A percentile compares a stretch with the other conserved stretches of the same genome.
Conservation (phyloP, 306 rosid species). For the Malus orientalis region DNA sequence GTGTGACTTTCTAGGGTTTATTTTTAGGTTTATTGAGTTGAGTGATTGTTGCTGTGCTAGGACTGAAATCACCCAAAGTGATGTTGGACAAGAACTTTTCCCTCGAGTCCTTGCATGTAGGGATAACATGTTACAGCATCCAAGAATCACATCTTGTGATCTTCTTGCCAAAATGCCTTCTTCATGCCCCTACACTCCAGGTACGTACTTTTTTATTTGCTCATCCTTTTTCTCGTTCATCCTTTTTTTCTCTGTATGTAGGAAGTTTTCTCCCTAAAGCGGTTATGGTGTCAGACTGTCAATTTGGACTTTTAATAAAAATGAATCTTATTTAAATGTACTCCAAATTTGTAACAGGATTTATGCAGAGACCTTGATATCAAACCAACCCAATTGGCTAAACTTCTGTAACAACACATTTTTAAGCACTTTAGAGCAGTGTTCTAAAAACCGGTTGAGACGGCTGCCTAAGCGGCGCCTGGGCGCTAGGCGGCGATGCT, state of each 20-base stretch:
- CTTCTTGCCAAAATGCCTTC: conserved; percentile 54
- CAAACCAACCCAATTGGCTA: conserved; percentile 66
- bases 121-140: conserved; percentile 51
- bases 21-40: conserved; percentile 56
- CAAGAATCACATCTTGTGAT: conserved; percentile 45
- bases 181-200: conserved; percentile 52
- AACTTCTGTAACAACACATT: conserved; percentile 40
- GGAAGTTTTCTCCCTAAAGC: background rate
- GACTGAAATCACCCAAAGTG: conserved; percentile 37
- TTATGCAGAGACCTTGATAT: conserved; percentile 49
- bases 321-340: too few species aligned
- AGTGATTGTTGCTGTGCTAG: conserved; percentile 72
- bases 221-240: background rate
- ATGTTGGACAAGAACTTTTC: conserved; percentile 40
- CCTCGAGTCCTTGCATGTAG: conserved; percentile 50
- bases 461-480: too few species aligned
- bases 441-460: too few species aligned
- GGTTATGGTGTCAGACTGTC: background rate
- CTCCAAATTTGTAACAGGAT: conserved; percentile 30
- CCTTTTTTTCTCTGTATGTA: too few species aligned
- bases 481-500: too few species aligned
- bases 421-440: conserved; percentile 18
- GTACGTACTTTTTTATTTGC: conserved; percentile 15
- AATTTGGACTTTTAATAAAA: background rate
- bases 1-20: conserved; percentile 2